phyloP scores from a whole-genome alignment of 495 filamentous ascomycete species.

The Aspergillus incahuasiensis region DNA sequence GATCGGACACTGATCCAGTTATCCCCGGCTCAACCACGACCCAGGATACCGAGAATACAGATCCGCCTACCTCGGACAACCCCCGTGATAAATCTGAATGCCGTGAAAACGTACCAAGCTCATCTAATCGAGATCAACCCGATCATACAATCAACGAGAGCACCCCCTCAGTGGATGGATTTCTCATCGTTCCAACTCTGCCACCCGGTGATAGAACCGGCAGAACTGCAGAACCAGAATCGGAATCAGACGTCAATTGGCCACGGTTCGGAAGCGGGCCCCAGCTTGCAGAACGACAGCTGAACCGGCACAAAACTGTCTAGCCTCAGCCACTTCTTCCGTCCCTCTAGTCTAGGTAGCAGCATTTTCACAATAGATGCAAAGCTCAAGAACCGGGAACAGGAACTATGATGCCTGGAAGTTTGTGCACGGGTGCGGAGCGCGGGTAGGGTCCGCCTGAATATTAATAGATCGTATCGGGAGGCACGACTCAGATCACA shows the following conservation, averaged over 20 bases:
- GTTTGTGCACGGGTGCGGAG: neutral
- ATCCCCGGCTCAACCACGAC: too few species aligned
- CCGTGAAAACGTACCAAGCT: neutral
- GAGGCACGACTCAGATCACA: neutral
- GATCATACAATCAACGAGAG: neutral
- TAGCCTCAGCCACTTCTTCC: neutral
- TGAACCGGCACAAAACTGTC: neutral
- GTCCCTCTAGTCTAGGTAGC: neutral
- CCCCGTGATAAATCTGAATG: neutral
- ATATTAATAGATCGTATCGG: constrained; percentile 5
- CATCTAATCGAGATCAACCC: neutral
- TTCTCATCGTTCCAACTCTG: neutral
- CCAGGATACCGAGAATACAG: too few species aligned
- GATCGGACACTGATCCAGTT: neutral
- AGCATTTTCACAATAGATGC: neutral
- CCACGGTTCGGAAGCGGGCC: neutral
- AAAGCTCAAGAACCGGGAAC: neutral
- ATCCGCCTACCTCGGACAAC: too few species aligned
- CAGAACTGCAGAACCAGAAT: neutral
- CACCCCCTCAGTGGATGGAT: neutral
- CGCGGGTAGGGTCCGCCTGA: neutral
- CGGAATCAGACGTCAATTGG: neutral
- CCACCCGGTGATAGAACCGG: neutral
- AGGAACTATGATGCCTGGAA: constrained; percentile 5
- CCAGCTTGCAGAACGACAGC: neutral